Evolutionary conservation across 129 eudicot species (phyloP), one percentile per base, ranked within the genome.

Genomic region (Chrysanthemum makinoi): DNA sequence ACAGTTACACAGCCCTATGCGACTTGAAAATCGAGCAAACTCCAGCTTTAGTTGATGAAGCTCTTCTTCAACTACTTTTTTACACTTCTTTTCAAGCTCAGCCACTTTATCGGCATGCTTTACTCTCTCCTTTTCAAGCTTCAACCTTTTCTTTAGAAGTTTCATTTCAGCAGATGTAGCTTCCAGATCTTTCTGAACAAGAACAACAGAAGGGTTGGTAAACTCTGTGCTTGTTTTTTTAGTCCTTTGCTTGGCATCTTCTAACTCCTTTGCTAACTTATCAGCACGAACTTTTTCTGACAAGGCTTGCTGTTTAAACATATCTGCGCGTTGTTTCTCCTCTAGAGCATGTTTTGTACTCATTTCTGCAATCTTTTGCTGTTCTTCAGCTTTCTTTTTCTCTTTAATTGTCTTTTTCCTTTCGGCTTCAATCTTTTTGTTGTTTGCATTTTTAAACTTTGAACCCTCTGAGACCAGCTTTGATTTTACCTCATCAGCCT

Each of bases 61-160:
- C 43, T 90, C 91, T 56, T 81, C 81, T 72, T 81, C 83, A 18
- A 80, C 77, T 46, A 80, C 61, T 15, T 62, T 77, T 73, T 80
- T 95, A 22, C 86, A 87, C 50, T 65, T 70, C 47, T 78, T 82
- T 84, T 90, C 96, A 75, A 73, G 75, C 57, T 77, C 87, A 30
- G 85, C 75, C 6, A 85, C 96, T 77, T 91, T 57, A 57, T 83
- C 88, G 68, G 86, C 89, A 88, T 95, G 95, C 77, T 95, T 90
- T 24, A 71, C 81, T 60, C 82, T 84, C 84, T 47, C 80, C 73
- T 83, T 88, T 80, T 88, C 97, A 79, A 95, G 88, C 85, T 86
- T 85, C 74, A 95, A 76, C 24, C 84, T 80, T 80, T 88, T 76
- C 77, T 68, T 86, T 68, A 95, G 77, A 67, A 95, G 72, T 75